Evolutionary conservation across 176 grass and related monocot species (phyloP), one percentile per base, ranked within the genome.

Genomic region (Cenchrus purpureus): DNA sequence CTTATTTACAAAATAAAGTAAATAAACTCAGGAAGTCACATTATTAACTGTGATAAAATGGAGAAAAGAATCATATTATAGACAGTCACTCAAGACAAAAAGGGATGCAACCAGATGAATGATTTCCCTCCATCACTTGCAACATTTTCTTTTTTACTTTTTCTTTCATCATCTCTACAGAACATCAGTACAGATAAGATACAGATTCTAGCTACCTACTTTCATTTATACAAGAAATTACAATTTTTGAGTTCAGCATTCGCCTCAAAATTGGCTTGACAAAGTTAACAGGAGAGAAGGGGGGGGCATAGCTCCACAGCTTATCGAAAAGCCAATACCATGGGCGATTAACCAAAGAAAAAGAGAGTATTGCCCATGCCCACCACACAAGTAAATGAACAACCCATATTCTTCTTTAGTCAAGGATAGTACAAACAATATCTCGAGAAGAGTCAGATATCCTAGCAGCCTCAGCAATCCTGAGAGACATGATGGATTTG

Each of bases 401-500:
- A 65, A 40, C 32, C 48, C 75, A 80, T 15, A 54, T 76, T 62
- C 59, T 61, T 74, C 52, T 83, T 70, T 72, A 82, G 48, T 88
- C 91, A 5, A 93, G 78, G 81, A 77, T 44, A 5, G 46, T 65
- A 29, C 74, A 85, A 78, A 80, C 73, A 79, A 82, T 74, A 85
- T 93, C 85, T 44, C 60, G 77, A 62, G 82, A 83, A 51, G 80
- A 57, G 37, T 88, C 82, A 29, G 88, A 88, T 49, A 84, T 34
- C 46, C 34, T 64, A 16, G 89, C 61, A 42, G 82, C 85, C 72
- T 93, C 91, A 19, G 88, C 91, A 76, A 90, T 88, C 72, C 77
- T 85, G 5, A 90, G 78, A 43, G 85, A 78, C 88, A 93, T 88
- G 45, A 93, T 11, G 15, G 91, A 90, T 62, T 88, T 93, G 82